A percentile compares a stretch with the other conserved stretches of the same genome.
phyloP scores from a whole-genome alignment of 306 rosid genomes.

The Amphicarpaea edgeworthii region DNA sequence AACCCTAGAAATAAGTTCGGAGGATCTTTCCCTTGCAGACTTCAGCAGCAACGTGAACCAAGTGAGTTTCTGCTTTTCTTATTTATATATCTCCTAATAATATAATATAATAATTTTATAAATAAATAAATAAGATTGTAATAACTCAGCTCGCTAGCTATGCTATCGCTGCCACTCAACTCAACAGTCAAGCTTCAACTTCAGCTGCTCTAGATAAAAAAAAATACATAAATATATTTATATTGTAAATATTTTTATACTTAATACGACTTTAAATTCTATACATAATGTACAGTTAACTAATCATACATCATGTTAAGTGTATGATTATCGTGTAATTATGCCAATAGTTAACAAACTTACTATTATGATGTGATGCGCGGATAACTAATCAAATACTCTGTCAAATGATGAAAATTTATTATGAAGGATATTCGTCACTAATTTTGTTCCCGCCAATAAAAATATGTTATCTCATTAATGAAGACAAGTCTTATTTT shows the following conservation, averaged over 20 bases:
- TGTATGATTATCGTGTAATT: too few relatives aligned
- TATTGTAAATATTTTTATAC: neutral
- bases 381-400: too few relatives aligned
- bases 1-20: slow-evolving; percentile 19
- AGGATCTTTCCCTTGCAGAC: slow-evolving; percentile 9
- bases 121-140: neutral
- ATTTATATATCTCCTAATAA: neutral
- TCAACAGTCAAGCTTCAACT: slow-evolving; percentile 25
- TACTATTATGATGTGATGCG: too few relatives aligned
- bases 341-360: too few relatives aligned
- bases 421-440: too few relatives aligned
- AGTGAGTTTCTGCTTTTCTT: neutral
- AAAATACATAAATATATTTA: neutral
- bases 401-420: too few relatives aligned
- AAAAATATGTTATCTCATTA: too few relatives aligned
- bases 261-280: neutral
- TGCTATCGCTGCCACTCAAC: slow-evolving; percentile 25
- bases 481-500: too few relatives aligned
- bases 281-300: neutral
- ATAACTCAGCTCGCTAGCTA: neutral
- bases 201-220: neutral
- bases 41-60: slow-evolving; percentile 26
- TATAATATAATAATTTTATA: neutral
- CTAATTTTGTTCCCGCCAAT: too few relatives aligned
- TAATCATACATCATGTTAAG: too few relatives aligned